phyloP scores from a whole-genome alignment of 2,329 filamentous ascomycete genomes.

The Paraphaeosphaeria minitans region DNA sequence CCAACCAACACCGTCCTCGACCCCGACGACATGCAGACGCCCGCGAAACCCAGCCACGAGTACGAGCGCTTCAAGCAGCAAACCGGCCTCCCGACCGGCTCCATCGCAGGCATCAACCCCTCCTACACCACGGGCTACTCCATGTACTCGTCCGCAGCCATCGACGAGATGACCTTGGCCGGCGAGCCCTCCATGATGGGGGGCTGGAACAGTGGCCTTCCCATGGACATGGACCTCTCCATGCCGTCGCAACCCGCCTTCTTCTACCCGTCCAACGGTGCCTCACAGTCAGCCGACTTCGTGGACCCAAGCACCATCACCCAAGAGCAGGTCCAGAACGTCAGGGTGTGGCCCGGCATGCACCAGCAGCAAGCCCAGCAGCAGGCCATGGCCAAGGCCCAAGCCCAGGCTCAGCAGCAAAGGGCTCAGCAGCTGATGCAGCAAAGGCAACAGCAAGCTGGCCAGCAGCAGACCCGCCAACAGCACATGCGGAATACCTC shows the following conservation, averaged over 20 bases:
- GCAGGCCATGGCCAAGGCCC: conserved; percentile 61
- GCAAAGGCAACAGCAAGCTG: conserved; percentile 49
- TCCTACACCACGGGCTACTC: conserved; percentile 45
- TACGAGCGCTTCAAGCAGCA: conserved; percentile 96
- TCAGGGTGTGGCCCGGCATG: conserved; percentile 89
- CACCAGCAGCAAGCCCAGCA: conserved; percentile 88
- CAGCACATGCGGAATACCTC: conserved; percentile 39
- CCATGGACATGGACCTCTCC: conserved; percentile 61
- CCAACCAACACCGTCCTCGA: conserved; percentile 60
- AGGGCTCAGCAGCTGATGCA: conserved; percentile 55
- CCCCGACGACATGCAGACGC: conserved; percentile 58
- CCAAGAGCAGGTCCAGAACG: conserved; percentile 64
- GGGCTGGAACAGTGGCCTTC: conserved; percentile 59
- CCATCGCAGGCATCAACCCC: conserved; percentile 77
- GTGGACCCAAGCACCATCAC: conserved; percentile 77
- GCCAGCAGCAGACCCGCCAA: conserved; percentile 40
- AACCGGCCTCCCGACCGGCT: conserved; percentile 87
- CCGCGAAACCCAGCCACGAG: conserved; percentile 87
- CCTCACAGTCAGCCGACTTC: conserved; percentile 57
- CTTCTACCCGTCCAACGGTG: conserved; percentile 62
- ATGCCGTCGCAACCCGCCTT: conserved; percentile 58
- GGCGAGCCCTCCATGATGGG: conserved; percentile 56
- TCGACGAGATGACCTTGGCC: conserved; percentile 70
- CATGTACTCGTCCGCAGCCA: conserved; percentile 64
- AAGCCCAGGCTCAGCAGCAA: conserved; percentile 39